phyloP scores from a whole-genome alignment of 148 eudicot species.

The Bassia scoparia region DNA sequence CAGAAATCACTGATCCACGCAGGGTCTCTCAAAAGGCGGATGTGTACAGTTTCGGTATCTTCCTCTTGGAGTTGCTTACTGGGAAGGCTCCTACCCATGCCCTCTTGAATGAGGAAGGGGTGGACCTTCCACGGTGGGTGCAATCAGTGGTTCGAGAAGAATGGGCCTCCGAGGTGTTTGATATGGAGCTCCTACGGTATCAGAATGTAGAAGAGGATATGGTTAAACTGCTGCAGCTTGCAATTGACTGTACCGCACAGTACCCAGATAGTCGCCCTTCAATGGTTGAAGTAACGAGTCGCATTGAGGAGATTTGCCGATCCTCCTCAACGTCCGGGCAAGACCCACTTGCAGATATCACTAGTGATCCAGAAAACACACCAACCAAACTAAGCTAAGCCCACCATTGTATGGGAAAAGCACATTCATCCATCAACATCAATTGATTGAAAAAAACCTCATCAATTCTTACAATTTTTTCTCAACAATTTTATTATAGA shows the following conservation, averaged over 20 bases:
- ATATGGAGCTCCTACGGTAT: constrained; percentile 71
- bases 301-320: constrained; percentile 52
- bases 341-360: constrained; percentile 31
- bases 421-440: constrained; percentile 6
- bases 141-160: constrained; percentile 88
- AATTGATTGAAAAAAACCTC: constrained; percentile 13
- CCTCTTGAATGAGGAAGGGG: constrained; percentile 71
- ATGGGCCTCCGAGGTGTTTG: constrained; percentile 86
- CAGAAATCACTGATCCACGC: constrained; percentile 77
- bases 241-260: constrained; percentile 73
- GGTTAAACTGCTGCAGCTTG: constrained; percentile 83
- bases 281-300: constrained; percentile 51
- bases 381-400: constrained; percentile 19
- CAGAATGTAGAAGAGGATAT: constrained; percentile 83
- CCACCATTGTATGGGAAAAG: not conserved
- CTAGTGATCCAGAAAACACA: constrained; percentile 27
- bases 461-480: constrained; percentile 22
- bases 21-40: constrained; percentile 84
- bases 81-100: constrained; percentile 85
- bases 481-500: constrained; percentile 14
- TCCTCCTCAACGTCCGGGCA: constrained; percentile 28
- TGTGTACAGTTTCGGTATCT: constrained; percentile 82
- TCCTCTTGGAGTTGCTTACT: constrained; percentile 75
- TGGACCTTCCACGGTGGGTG: constrained; percentile 95
- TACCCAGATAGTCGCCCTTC: constrained; percentile 84